phyloP scores from a whole-genome alignment of 371 early-diverging fungal genomes.

The Syncephalastrum racemosum region DNA sequence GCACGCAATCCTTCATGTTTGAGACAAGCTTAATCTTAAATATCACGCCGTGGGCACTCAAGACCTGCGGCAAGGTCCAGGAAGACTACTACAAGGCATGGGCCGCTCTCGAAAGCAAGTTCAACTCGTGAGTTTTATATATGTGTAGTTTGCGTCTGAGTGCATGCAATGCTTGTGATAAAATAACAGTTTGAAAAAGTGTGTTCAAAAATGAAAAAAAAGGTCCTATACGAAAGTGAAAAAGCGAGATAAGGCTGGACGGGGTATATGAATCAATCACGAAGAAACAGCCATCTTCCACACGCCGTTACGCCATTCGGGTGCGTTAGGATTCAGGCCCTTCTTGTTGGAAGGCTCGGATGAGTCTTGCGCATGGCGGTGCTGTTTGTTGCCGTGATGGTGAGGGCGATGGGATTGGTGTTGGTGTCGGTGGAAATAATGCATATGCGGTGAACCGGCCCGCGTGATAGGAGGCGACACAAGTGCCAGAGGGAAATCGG shows the following conservation, averaged over 20 bases:
- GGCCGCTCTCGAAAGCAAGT: constrained; percentile 61
- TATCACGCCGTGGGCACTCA: constrained; percentile 83
- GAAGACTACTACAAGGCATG: constrained; percentile 80
- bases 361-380: neutral
- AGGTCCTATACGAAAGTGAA: neutral
- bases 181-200: no score
- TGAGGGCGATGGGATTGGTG: constrained; percentile 21
- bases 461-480: constrained; percentile 23
- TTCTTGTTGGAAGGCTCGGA: constrained; percentile 17
- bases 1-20: constrained; percentile 95
- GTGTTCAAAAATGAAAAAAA: neutral
- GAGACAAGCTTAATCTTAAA: constrained; percentile 84
- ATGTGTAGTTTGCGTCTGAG: no score
- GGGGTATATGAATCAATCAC: constrained; percentile 1
- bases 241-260: neutral
- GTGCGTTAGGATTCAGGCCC: constrained; percentile 40
- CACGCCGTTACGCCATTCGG: constrained; percentile 29
- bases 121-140: constrained; percentile 14
- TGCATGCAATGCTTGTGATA: no score
- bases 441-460: constrained; percentile 5
- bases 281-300: constrained; percentile 4
- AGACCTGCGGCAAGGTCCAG: constrained; percentile 71
- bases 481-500: constrained; percentile 13
- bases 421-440: constrained; percentile 20
- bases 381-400: constrained; percentile 4